phyloP scores from a whole-genome alignment of 257 asterid species.

The Scutellaria baicalensis region DNA sequence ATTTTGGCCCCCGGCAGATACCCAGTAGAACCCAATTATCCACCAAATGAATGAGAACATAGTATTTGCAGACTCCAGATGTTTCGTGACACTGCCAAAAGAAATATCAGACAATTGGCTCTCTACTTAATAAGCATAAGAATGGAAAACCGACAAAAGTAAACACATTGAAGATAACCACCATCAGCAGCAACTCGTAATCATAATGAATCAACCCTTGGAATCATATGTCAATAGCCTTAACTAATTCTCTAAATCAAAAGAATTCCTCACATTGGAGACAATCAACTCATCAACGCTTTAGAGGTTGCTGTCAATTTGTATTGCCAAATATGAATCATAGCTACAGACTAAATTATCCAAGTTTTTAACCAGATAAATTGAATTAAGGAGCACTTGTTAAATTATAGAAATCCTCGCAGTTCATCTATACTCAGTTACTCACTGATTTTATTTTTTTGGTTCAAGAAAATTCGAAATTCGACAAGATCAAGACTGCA shows the following conservation, averaged over 20 bases:
- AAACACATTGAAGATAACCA: background rate
- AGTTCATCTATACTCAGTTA: background rate
- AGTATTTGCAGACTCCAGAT: slow-evolving; percentile 91
- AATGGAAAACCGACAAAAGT: background rate
- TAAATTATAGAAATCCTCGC: background rate
- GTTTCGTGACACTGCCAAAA: slow-evolving; percentile 55
- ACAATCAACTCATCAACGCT: background rate
- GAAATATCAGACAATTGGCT: slow-evolving; percentile 33
- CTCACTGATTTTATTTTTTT: background rate
- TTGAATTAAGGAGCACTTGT: background rate
- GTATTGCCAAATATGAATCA: background rate
- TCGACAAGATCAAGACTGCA: slow-evolving; percentile 3
- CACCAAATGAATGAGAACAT: slow-evolving; percentile 99
- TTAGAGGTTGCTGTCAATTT: background rate
- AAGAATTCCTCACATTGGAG: background rate
- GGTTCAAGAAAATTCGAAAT: background rate
- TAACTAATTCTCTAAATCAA: background rate
- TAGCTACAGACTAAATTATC: background rate
- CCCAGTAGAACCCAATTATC: slow-evolving; percentile 98
- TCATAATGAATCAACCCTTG: background rate
- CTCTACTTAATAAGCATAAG: background rate
- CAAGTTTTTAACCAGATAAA: background rate
- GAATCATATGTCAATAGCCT: background rate
- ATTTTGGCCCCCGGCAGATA: slow-evolving; percentile 71
- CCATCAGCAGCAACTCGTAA: background rate